Evolutionary conservation across 192 early-diverging fungal species (phyloP), one percentile per base, ranked within the genome.

Genomic region (Backusella morwellensis): DNA sequence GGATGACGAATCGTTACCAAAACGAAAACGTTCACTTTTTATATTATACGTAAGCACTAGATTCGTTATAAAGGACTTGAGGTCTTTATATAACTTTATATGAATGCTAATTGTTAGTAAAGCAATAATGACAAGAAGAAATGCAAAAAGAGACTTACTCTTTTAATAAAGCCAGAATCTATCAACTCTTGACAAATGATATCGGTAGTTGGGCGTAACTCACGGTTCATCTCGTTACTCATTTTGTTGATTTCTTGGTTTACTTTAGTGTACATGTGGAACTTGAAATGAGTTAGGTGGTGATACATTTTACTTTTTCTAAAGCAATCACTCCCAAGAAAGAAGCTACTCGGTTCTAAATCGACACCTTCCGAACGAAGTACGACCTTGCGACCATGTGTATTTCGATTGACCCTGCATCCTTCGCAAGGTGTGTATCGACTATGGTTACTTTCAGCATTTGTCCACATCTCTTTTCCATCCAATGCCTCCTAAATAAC

Each of bases 301-400:
- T 74, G 73, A 63, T 74, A 74, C 52, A 41, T 41, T 66, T 66
- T 14, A 15, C 73, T 56, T 42, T 66, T 56, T 40, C 29, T 74
- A 41, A 12, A 74, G 34, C 73, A 74, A 23, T 66, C 73, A 17
- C 56, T 74, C 23, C 73, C 73, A n/a, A 74, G 47, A 54, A 73
- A 32, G 44, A 34, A 72, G 32, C 21, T 47, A 47, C 17, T 72
- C 44, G 70, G 67, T 68, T 34, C 35, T 34, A 68, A 68, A 68
- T 35, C 67, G 15, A 35, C 35, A n/a, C 34, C 35, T 35, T 68
- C 67, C 67, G 35, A 35, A 1, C 35, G 34, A n/a, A 74, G 56
- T 41, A 23, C 14, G 0, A 74, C 12, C 29, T 59, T 66, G 35
- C 56, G 56, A 63, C 56, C 56, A 63, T 63, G 56, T 63, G 56